Evolutionary conservation across 257 asterid species (phyloP), one percentile per base, ranked within the genome.

Genomic region (Primulina tabacum): DNA sequence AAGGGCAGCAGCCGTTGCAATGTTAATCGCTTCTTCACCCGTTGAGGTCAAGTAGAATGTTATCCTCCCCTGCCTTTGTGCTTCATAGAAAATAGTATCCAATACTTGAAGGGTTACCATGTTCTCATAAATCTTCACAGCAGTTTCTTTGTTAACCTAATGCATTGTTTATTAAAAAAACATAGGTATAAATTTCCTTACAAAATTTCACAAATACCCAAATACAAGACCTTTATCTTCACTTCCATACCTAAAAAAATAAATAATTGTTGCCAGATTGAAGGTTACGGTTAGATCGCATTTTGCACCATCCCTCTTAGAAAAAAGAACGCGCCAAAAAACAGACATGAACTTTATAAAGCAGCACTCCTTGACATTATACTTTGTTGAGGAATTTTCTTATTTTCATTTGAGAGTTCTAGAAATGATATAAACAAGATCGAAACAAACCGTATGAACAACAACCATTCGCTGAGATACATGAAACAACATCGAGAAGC

Each of bases 1-100:
- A 57, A 92, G 94, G 24, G 97, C 98, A 69, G 98, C 98, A 20
- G 98, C 98, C 0, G 98, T 84, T 64, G 90, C 98, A 66, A 93
- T 78, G 80, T 82, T 87, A 64, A 89, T 82, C 18, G 95, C 97
- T 81, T 93, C 99, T 77, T 93, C 99, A 5, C 99, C 99, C 6
- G 35, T 68, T 5, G 99, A 76, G 47, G 97, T 90, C 76, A 90
- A 14, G 79, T 88, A 92, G 71, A 92, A 92, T 1, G 97, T 86
- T 56, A 92, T 56, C 76, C 98, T 86, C 60, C 98, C 98, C 65
- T 89, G 97, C 71, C 98, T 78, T 70, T 92, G 98, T 0, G 96
- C 92, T 81, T 93, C 98, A 38, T 84, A 89, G 76, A 90, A 89
- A 47, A 86, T 81, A 61, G 78, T 81, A 53, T 93, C 98, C 90